phyloP scores from a whole-genome alignment of 768 basidiomycete genomes.

The Mycena filopes region DNA sequence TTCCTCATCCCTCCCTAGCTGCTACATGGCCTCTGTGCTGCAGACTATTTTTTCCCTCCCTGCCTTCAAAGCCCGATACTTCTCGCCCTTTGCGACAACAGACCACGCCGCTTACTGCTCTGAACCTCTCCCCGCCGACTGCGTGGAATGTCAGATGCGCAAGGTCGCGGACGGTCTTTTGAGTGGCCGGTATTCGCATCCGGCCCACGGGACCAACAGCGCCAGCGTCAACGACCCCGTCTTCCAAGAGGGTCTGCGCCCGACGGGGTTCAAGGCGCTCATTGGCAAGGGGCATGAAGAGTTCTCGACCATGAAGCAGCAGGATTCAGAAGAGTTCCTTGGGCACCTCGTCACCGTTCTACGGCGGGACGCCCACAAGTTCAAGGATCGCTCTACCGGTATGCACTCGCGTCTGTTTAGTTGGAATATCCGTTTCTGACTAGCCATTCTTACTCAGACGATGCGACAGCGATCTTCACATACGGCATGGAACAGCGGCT shows the following conservation, averaged over 20 bases:
- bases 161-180: constrained; percentile 94
- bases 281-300: constrained; percentile 94
- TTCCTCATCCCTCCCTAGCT: constrained; percentile 56
- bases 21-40: constrained; percentile 96
- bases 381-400: constrained; percentile 47
- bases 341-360: constrained; percentile 81
- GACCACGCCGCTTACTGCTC: constrained; percentile 72
- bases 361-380: constrained; percentile 70
- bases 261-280: constrained; percentile 85
- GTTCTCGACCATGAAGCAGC: constrained; percentile 96
- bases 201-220: constrained; percentile 51
- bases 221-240: constrained; percentile 54
- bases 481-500: constrained; percentile 90
- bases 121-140: constrained; percentile 78
- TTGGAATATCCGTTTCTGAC: not conserved
- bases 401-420: constrained; percentile 2
- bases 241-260: constrained; percentile 89
- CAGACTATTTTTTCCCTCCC: constrained; percentile 88
- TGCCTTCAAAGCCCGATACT: constrained; percentile 80
- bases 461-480: constrained; percentile 81
- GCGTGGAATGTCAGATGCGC: constrained; percentile 94
- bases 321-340: constrained; percentile 97
- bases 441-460: constrained; percentile 38
- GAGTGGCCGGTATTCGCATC: constrained; percentile 89
- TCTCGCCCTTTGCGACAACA: constrained; percentile 37